Evolutionary conservation across 306 rosid species (phyloP), one percentile per base, ranked within the genome.

Genomic region (Mucuna pruriens): DNA sequence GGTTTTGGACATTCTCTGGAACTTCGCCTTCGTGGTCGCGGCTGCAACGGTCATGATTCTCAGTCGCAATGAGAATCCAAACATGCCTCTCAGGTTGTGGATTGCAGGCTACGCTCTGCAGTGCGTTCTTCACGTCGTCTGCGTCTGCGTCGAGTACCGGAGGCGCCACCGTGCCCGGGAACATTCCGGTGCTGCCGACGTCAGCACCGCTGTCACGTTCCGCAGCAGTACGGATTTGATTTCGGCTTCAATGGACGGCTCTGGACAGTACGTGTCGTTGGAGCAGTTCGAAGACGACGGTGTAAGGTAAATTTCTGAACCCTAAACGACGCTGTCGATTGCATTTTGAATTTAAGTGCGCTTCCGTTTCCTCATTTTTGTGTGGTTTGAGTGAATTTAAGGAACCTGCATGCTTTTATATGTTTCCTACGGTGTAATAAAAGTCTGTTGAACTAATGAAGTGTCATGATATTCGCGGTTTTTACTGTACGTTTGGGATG

Each of bases 1-100:
- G 78, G 74, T 93, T 4, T 89, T 95, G 7, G 99, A 95, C 33
- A 51, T 95, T 75, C 79, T 95, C 3, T 95, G 99, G 99, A 95
- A 95, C 77, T 84, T 95, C 46, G 90, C 91, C 0, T 93, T 96
- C 66, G 90, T 95, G 10, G 72, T 86, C 12, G 93, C 88, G 2
- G 94, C 94, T 2, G 89, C 83, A 12, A 72, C 91, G 15, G 86
- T 92, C 2, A 67, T 96, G 82, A 29, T 89, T 67, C 74, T 90
- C 67, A 90, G 98, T 82, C 70, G 74, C 33, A 5, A 10, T 10
- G 98, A 96, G 45, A 65, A 87, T n/a, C 99, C 97, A 11, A 25
- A 70, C 16, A 48, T 86, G 92, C 98, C 98, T 15, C 68, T 93
- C 66, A 86, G 97, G 87, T 44, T 87, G 61, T 95, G 99, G 99